Evolutionary conservation across 2,329 filamentous ascomycete genomes (phyloP).

Genomic region (Colletotrichum cuscutae): DNA sequence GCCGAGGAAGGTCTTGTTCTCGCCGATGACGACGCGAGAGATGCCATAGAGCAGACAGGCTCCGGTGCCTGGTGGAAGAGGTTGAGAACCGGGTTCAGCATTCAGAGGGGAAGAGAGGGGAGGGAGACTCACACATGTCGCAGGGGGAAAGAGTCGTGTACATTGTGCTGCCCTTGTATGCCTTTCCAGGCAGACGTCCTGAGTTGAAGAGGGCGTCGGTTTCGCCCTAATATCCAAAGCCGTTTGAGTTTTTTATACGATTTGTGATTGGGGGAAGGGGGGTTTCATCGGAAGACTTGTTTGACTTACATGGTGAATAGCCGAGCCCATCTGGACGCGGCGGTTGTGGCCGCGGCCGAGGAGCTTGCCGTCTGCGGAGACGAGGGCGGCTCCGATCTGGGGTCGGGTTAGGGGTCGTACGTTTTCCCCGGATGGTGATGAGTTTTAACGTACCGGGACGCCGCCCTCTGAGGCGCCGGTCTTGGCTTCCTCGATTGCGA

Average conservation of each 20-base stretch:
- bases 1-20: constrained; percentile 80
- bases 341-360: constrained; percentile 80
- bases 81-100: not conserved
- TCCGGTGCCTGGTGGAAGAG: constrained; percentile 61
- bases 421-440: not conserved
- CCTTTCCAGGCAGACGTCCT: constrained; percentile 74
- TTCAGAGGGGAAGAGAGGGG: not conserved
- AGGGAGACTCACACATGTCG: constrained; percentile 70
- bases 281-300: too few relatives aligned
- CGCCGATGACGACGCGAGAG: constrained; percentile 78
- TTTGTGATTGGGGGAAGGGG: too few relatives aligned
- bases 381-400: constrained; percentile 64
- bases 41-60: constrained; percentile 82
- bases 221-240: constrained; percentile 67
- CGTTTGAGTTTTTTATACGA: not conserved
- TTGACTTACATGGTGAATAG: constrained; percentile 73
- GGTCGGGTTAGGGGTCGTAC: not conserved
- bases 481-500: constrained; percentile 34
- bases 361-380: constrained; percentile 76
- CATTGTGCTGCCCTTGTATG: constrained; percentile 78
- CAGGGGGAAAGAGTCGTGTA: constrained; percentile 84
- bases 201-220: constrained; percentile 81
- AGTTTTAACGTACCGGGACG: constrained; percentile 17
- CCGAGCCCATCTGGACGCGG: constrained; percentile 77
- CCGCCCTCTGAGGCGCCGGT: constrained; percentile 26